Evolutionary conservation across 2,329 filamentous ascomycete species (phyloP).

Genomic region (Xylaria hypoxylon): DNA sequence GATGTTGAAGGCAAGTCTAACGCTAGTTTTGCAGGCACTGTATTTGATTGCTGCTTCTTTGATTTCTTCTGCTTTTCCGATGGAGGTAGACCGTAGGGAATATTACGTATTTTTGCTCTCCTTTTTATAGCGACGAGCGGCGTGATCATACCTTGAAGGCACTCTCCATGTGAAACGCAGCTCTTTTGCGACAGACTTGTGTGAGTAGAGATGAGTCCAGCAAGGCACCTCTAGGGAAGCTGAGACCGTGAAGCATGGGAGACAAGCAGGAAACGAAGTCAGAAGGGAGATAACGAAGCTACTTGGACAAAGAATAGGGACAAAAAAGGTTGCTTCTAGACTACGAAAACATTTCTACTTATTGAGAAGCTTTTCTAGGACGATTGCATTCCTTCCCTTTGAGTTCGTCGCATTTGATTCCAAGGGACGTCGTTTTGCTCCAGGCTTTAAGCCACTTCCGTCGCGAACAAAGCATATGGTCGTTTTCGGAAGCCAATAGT

Average conservation of each 20-base stretch:
- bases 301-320: conserved; percentile 34
- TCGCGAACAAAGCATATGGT: conserved; percentile 39
- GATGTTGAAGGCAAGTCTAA: not conserved
- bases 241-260: conserved; percentile 18
- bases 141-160: conserved; percentile 34
- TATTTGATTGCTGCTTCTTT: conserved; percentile 1
- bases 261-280: conserved; percentile 21
- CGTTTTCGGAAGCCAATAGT: conserved; percentile 38
- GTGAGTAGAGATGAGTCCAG: conserved; percentile 8
- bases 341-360: conserved; percentile 39
- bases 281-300: conserved; percentile 29
- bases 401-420: conserved; percentile 21
- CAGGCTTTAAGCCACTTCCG: conserved; percentile 19
- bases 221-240: conserved; percentile 9
- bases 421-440: conserved; percentile 10
- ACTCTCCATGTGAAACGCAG: conserved; percentile 16
- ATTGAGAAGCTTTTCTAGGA: conserved; percentile 25
- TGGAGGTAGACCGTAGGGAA: conserved; percentile 1
- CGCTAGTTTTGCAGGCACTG: not conserved
- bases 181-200: conserved; percentile 5
- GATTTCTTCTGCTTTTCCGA: conserved; percentile 13
- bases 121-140: conserved; percentile 38
- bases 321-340: conserved; percentile 25
- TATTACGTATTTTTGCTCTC: conserved; percentile 16
- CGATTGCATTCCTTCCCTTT: conserved; percentile 41